These are phyloP conservation scores for Smallanthus sonchifolius DNA, from an alignment of 129 eudicot species.

Conservation along the genomic window DNA sequence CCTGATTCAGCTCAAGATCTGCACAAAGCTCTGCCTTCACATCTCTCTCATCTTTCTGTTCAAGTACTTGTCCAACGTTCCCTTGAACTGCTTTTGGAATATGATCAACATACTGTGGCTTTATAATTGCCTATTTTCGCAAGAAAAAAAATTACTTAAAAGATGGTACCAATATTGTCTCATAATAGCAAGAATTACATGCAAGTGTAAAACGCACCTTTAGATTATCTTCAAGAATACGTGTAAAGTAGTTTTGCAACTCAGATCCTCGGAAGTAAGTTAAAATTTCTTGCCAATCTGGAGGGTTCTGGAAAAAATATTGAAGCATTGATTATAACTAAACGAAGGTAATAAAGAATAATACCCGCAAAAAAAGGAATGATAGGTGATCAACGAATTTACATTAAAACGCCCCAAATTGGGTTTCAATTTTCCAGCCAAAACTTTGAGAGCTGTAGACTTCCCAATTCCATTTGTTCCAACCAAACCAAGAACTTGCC, in stretches of 20 bases:
- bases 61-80: conserved; percentile 88
- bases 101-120: conserved; percentile 96
- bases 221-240: conserved; percentile 89
- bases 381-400: conserved; percentile 3
- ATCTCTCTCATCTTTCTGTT: conserved; percentile 85
- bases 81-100: conserved; percentile 99
- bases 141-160: not conserved
- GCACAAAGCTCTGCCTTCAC: conserved; percentile 58
- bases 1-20: conserved; percentile 90
- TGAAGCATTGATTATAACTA: not conserved
- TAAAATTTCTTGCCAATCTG: conserved; percentile 97
- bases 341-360: not conserved
- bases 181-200: not conserved
- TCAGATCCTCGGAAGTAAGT: conserved; percentile 94
- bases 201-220: conserved; percentile 43
- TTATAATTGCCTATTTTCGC: conserved; percentile 68
- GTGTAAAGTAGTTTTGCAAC: conserved; percentile 91
- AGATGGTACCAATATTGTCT: not conserved
- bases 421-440: conserved; percentile 84
- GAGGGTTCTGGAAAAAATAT: conserved; percentile 72
- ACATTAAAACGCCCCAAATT: conserved; percentile 84
- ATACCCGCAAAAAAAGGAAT: not conserved
- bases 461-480: conserved; percentile 88
- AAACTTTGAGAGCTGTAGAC: conserved; percentile 77
- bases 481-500: conserved; percentile 96